These are phyloP conservation scores for Blumeria graminis DNA, from an alignment of 2,329 filamentous ascomycete genomes.

Conservation along the genomic window DNA sequence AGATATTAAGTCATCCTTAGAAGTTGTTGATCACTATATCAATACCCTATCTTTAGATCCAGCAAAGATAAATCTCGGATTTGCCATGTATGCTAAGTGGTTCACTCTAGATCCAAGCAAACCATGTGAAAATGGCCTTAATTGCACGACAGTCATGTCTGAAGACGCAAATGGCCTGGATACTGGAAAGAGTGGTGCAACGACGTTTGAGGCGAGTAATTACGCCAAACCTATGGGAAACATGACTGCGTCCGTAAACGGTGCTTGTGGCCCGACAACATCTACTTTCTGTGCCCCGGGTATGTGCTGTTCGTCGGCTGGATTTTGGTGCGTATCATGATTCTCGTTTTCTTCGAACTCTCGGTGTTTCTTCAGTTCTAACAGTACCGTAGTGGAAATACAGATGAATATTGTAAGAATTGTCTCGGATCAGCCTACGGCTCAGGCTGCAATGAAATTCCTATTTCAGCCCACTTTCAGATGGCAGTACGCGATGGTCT, in stretches of 20 bases:
- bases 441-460: not conserved
- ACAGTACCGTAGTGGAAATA: not conserved
- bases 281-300: not conserved
- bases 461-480: conserved; percentile 19
- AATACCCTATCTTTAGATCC: conserved; percentile 11
- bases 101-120: conserved; percentile 25
- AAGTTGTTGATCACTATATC: conserved; percentile 33
- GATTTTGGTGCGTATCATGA: not conserved
- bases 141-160: conserved; percentile 28
- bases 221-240: not conserved
- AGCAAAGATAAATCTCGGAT: conserved; percentile 32
- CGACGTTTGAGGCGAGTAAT: not conserved
- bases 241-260: not conserved
- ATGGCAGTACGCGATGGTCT: conserved; percentile 26
- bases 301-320: not conserved
- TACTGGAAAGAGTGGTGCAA: not conserved
- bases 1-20: conserved; percentile 28
- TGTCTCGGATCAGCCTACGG: not conserved
- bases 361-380: not conserved
- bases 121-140: conserved; percentile 17
- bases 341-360: not conserved
- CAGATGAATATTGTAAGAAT: not conserved
- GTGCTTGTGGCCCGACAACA: not conserved
- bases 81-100: conserved; percentile 43
- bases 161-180: conserved; percentile 24